Conservation (phyloP, 306 rosid genomes). For the Canavalia gladiata region DNA sequence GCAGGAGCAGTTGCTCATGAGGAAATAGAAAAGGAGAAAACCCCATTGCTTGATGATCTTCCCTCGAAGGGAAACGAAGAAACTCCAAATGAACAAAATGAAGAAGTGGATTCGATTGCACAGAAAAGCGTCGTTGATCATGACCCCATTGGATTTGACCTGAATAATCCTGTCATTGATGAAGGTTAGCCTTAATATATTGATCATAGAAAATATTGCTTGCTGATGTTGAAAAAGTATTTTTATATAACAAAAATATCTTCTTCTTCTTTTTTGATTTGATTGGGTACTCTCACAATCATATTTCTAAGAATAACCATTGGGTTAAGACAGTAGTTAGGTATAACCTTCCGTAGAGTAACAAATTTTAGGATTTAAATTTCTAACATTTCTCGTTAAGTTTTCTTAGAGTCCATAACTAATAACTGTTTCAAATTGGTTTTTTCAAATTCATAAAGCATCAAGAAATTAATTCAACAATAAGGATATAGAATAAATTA, state of each 20-base stretch:
- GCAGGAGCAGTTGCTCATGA: neutral
- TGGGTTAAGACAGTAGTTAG: neutral
- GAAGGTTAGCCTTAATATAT: conserved; percentile 1
- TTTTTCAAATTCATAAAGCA: too few relatives aligned
- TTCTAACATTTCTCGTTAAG: too few relatives aligned
- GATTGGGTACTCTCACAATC: neutral
- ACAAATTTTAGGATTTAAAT: neutral
- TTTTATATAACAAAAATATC: neutral
- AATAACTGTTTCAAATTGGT: too few relatives aligned
- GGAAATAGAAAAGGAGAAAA: neutral
- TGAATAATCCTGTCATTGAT: neutral
- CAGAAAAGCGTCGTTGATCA: neutral
- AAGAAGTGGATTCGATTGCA: neutral
- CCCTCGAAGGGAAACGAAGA: neutral
- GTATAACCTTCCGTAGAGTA: too few relatives aligned
- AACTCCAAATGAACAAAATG: neutral
- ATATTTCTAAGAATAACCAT: neutral
- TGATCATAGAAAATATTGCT: neutral
- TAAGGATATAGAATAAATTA: too few relatives aligned
- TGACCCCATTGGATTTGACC: neutral
- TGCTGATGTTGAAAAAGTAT: neutral
- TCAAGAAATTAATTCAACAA: too few relatives aligned
- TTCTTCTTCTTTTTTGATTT: too few relatives aligned
- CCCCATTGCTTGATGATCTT: neutral
- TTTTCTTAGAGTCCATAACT: too few relatives aligned